phyloP scores from a whole-genome alignment of 2,329 filamentous ascomycete genomes.

The Fusarium sp. region DNA sequence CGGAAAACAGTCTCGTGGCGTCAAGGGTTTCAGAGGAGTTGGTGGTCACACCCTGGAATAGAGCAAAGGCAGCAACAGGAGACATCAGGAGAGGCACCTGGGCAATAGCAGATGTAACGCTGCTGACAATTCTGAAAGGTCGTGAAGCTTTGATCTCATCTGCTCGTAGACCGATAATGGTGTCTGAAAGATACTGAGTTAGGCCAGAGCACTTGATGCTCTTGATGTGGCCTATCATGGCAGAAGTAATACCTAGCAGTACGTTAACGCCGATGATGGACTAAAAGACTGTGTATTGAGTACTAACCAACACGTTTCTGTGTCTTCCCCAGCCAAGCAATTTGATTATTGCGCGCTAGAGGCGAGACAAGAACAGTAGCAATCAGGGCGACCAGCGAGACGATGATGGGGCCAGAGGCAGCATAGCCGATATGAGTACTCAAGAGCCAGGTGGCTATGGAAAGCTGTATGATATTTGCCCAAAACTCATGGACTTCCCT shows the following conservation, averaged over 20 bases:
- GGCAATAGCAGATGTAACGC: constrained; percentile 54
- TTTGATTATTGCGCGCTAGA: constrained; percentile 49
- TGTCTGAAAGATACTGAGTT: constrained; percentile 48
- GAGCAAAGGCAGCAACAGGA: constrained; percentile 56
- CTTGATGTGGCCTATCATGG: constrained; percentile 57
- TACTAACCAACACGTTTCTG: constrained; percentile 49
- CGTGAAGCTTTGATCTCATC: constrained; percentile 55
- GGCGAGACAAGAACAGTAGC: constrained; percentile 48
- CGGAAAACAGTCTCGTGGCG: constrained; percentile 57
- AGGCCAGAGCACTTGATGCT: constrained; percentile 59
- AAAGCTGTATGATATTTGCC: constrained; percentile 54
- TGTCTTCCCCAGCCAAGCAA: constrained; percentile 46
- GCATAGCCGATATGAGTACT: constrained; percentile 53
- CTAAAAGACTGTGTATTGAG: accelerated
- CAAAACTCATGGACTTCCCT: constrained; percentile 55
- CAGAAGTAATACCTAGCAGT: constrained; percentile 47
- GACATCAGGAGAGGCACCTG: constrained; percentile 53
- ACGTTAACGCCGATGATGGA: background rate
- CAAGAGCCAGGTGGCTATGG: constrained; percentile 52
- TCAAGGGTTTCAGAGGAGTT: constrained; percentile 50
- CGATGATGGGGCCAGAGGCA: constrained; percentile 52
- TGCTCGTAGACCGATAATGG: constrained; percentile 51
- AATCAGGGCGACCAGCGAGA: constrained; percentile 47
- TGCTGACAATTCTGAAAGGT: constrained; percentile 53
- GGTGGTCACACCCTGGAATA: constrained; percentile 52